These are phyloP conservation scores for Phytophthora uliginosa DNA, from an alignment of 352 stramenopile genomes.

Conservation along the genomic window DNA sequence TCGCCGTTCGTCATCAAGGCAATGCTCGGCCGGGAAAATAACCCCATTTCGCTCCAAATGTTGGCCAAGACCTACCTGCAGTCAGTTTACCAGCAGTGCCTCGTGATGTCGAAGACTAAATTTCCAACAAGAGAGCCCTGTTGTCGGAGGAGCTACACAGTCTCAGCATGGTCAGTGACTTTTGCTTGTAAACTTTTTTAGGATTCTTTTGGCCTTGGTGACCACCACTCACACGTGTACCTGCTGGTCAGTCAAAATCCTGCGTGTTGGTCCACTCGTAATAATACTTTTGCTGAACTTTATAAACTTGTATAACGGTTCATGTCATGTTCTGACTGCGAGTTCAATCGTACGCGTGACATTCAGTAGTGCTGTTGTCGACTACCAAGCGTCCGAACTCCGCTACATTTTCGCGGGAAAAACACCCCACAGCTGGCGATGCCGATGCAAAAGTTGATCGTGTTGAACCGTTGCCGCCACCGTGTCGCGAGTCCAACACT, in stretches of 20 bases:
- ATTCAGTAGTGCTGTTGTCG: constrained; percentile 28
- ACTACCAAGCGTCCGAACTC: constrained; percentile 22
- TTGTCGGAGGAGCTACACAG: not conserved
- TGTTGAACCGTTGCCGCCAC: constrained; percentile 31
- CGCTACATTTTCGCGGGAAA: constrained; percentile 20
- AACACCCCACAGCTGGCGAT: constrained; percentile 28
- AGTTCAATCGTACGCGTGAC: constrained; percentile 22
- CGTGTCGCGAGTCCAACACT: constrained; percentile 28
- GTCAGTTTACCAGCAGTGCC: not conserved
- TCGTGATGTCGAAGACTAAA: not conserved
- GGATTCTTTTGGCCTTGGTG: too few relatives aligned
- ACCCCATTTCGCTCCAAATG: not conserved
- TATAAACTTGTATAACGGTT: too few relatives aligned
- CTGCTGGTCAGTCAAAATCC: too few relatives aligned
- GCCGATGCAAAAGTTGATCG: constrained; percentile 26
- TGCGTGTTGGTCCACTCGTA: too few relatives aligned
- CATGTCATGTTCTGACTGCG: not conserved
- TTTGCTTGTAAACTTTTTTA: too few relatives aligned
- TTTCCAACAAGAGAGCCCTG: not conserved
- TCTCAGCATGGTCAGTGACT: too few relatives aligned
- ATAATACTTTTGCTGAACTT: too few relatives aligned
- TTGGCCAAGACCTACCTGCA: not conserved
- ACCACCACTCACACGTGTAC: too few relatives aligned
- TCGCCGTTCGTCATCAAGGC: not conserved
- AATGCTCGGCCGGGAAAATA: not conserved